Evolutionary conservation across 306 rosid genomes (phyloP), one percentile per base, ranked within the genome.

Genomic region (Quercus wislizeni): DNA sequence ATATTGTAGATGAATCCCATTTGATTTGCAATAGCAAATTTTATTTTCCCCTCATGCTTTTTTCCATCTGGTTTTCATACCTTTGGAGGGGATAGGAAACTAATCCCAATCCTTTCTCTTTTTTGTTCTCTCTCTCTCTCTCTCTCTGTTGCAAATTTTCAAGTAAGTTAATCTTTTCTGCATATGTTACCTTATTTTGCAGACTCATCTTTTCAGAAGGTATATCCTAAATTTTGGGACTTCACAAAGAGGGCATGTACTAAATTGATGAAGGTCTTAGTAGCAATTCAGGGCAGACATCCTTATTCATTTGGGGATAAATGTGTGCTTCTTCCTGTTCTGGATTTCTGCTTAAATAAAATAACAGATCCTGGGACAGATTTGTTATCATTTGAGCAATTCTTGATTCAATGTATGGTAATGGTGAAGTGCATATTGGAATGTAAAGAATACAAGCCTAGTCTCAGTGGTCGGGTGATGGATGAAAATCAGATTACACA

Each of bases 391-490:
- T 95, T 91, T 87, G 98, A 92, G 87, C 92, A 85, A 87, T 95
- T 92, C 86, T 89, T 95, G 72, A 95, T 95, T 85, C 97, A 92
- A 78, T 95, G 98, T 85, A 95, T 95, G 97, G 92, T 92, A 55
- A 87, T 91, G 97, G 91, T 95, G 74, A 95, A 95, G 86, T 83
- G 86, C 81, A 85, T 89, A 73, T 87, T 95, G 87, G 98, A 95
- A 87, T 94, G 99, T 86, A 92, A 90, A 79, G 98, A 95, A 86
- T 95, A 95, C 91, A 92, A 95, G 87, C 92, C 92, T 71, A 89
- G 86, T 85, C 82, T 83, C 65, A 92, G 89, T 72, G 97, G 99
- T 83, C 90, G 98, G 84, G 99, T 92, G 80, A 74, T 91, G 87
- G 95, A 91, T 84, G 99, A 91, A 90, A 92, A 89, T 83, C 88